phyloP scores from a whole-genome alignment of 192 early-diverging fungal species.

The Linnemannia elongata region DNA sequence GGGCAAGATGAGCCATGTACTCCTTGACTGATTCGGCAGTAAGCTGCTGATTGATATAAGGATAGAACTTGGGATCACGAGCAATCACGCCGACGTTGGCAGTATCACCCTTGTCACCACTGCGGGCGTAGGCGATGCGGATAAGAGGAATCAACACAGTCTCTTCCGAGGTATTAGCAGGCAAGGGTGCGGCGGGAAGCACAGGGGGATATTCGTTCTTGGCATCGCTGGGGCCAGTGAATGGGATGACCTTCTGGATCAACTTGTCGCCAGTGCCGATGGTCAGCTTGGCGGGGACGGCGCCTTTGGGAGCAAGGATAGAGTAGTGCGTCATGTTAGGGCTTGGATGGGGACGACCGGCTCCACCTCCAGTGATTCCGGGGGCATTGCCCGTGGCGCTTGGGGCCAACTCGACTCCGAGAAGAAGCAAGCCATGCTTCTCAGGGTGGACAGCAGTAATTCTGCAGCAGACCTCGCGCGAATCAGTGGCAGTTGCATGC shows the following conservation, averaged over 20 bases:
- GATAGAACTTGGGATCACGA: conserved; percentile 67
- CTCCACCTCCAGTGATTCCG: conserved; percentile 60
- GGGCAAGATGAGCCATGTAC: conserved; percentile 71
- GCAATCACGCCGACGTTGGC: conserved; percentile 74
- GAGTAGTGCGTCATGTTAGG: conserved; percentile 75
- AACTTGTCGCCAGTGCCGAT: conserved; percentile 53
- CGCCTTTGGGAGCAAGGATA: conserved; percentile 64
- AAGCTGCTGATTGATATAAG: conserved; percentile 66
- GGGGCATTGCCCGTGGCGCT: conserved; percentile 62
- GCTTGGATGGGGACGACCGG: conserved; percentile 68
- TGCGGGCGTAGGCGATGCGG: conserved; percentile 69
- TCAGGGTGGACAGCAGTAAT: conserved; percentile 51
- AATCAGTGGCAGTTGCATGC: conserved; percentile 37
- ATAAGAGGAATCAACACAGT: conserved; percentile 66
- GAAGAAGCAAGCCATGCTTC: conserved; percentile 42
- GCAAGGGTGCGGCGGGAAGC: conserved; percentile 25
- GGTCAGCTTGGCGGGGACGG: conserved; percentile 53
- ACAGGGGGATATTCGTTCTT: conserved; percentile 50
- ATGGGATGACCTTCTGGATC: conserved; percentile 17
- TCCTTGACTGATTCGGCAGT: conserved; percentile 64
- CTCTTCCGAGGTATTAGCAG: conserved; percentile 26
- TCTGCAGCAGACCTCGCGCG: conserved; percentile 56
- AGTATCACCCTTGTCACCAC: conserved; percentile 77
- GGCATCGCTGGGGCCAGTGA: conserved; percentile 47
- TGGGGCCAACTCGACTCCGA: conserved; percentile 48